phyloP scores from a whole-genome alignment of 1,139 yeast genomes.

The Suhomyces bribrorum region DNA sequence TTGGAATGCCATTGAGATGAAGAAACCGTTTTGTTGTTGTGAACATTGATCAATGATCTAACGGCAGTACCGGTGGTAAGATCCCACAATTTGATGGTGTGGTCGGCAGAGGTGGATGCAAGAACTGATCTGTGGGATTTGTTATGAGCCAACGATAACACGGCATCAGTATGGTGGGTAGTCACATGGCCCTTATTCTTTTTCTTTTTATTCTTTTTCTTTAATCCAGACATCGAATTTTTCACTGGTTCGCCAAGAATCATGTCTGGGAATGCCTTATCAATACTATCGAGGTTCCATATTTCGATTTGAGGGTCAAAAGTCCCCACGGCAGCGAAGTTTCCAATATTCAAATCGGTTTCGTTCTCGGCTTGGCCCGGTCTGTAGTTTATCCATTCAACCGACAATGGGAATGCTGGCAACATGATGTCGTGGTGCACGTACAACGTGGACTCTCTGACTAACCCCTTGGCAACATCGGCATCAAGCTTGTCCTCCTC shows the following conservation, averaged over 20 bases:
- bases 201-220: constrained; percentile 49
- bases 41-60: constrained; percentile 61
- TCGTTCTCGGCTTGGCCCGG: constrained; percentile 48
- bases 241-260: constrained; percentile 79
- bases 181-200: constrained; percentile 55
- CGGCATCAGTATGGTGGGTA: constrained; percentile 92
- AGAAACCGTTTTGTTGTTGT: constrained; percentile 74
- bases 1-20: constrained; percentile 81
- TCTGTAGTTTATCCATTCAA: constrained; percentile 87
- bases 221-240: constrained; percentile 42
- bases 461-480: constrained; percentile 67
- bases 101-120: constrained; percentile 94
- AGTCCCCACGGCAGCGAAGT: constrained; percentile 94
- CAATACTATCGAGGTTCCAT: constrained; percentile 92
- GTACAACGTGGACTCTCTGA: constrained; percentile 74
- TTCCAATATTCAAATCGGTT: constrained; percentile 58
- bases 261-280: constrained; percentile 92
- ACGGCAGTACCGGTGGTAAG: constrained; percentile 74
- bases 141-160: constrained; percentile 83
- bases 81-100: constrained; percentile 95
- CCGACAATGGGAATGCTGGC: constrained; percentile 95
- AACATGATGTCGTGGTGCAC: constrained; percentile 97
- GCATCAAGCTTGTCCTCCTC: constrained; percentile 62
- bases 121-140: constrained; percentile 78
- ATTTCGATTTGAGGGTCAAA: constrained; percentile 97